Conservation (phyloP, 2,329 filamentous ascomycete genomes). For the Fusarium denticulatum region DNA sequence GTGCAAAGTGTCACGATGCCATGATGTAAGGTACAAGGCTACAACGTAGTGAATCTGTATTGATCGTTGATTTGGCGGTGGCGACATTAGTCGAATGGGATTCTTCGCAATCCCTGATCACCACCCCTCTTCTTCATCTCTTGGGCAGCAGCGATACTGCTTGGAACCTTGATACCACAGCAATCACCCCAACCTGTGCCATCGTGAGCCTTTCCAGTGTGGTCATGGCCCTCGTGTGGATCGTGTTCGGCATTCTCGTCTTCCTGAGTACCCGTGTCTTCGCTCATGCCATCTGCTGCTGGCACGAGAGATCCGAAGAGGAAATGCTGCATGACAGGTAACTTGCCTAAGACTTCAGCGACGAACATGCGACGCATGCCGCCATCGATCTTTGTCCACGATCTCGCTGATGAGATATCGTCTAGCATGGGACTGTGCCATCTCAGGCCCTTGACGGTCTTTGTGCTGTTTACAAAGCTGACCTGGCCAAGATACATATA, state of each 20-base stretch:
- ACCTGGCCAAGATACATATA: constrained; percentile 95
- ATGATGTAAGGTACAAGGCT: background rate
- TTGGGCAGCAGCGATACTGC: constrained; percentile 88
- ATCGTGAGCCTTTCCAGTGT: constrained; percentile 70
- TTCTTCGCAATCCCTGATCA: constrained; percentile 71
- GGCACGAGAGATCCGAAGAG: constrained; percentile 88
- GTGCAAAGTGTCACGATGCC: background rate
- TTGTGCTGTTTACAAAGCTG: constrained; percentile 92
- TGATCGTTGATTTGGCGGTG: constrained; percentile 3
- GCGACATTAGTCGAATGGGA: constrained; percentile 79
- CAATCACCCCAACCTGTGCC: constrained; percentile 89
- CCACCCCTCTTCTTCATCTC: constrained; percentile 82
- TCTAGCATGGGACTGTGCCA: constrained; percentile 99
- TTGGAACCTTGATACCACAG: constrained; percentile 97
- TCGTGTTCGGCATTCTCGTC: constrained; percentile 60
- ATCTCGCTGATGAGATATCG: constrained; percentile 90
- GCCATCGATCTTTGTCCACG: constrained; percentile 90
- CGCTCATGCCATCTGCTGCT: constrained; percentile 83
- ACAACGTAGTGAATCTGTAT: background rate
- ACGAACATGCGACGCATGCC: constrained; percentile 98
- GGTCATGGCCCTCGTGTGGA: constrained; percentile 68
- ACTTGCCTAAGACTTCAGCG: constrained; percentile 88
- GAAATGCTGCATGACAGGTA: constrained; percentile 99
- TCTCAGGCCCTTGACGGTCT: constrained; percentile 90
- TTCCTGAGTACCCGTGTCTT: constrained; percentile 61